Evolutionary conservation across 1,139 yeast genomes (phyloP), one percentile per base, ranked within the genome.

Genomic region (Hansenula lynferdii): DNA sequence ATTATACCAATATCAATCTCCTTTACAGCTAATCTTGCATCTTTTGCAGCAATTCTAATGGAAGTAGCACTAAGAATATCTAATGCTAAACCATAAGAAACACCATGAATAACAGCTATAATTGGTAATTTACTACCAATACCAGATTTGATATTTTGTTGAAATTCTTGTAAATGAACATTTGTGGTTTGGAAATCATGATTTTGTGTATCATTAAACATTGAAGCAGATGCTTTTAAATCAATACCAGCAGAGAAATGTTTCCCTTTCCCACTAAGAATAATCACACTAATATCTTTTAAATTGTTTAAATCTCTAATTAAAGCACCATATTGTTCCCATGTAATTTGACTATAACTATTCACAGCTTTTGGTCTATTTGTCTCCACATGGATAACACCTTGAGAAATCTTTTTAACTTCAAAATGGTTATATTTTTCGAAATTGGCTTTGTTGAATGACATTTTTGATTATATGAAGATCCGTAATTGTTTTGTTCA

Each of bases 1-100:
- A 86, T 74, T 58, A 85, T 71, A 6, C 94, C 95, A 41, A 85
- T 69, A 45, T 76, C 77, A 45, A 83, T 78, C 59, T 85, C 95
- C 43, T 83, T 73, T 41, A 85, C 75, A 27, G 85, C 72, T 48
- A 83, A 70, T 33, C 60, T 62, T 20, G 75, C 70, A 46, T 75
- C 84, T 30, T 64, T 64, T 12, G 78, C 65, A 8, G 79, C 78
- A 21, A 79, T 62, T 41, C 94, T 69, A 33, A 85, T 72, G 30
- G 80, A 70, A 31, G 72, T 68, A 1, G 83, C 73, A 18, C 80
- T 61, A 10, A 82, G 63, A 32, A 85, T 72, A 58, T 85, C 94
- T 35, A 85, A 51, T 0, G 84, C 94, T 38, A 85, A 68, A 0
- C 95, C 95, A 51, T 67, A 70, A 38, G 63, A 48, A 15, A 62